Base-by-base conservation (phyloP, 306 rosid species). In the Lotus japonicus region DNA sequence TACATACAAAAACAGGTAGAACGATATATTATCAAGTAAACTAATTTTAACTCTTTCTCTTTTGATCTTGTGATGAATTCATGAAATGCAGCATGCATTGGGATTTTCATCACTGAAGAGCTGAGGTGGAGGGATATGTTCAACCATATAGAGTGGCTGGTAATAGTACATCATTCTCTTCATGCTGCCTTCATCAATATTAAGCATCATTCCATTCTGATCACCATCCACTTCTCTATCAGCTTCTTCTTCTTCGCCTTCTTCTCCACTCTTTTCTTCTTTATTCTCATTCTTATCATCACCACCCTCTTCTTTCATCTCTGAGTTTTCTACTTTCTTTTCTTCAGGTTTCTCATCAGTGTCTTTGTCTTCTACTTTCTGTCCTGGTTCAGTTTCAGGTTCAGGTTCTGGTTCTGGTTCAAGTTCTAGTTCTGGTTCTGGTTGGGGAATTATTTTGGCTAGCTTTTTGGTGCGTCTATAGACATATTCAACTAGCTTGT, bases 51-150 rank as follows among this genome's bases (percentile, higher is more conserved):
- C 7, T 6, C n/a, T n/a, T n/a, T n/a, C n/a, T n/a, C n/a, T n/a
- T n/a, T n/a, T n/a, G n/a, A n/a, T n/a, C n/a, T n/a, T 26, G 33
- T 26, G 33, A 31, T 31, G 7, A 31, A 7, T 75, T 75, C 56
- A 92, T 38, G 89, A 79, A 76, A 92, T 89, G 92, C 92, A 83
- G 52, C 96, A 92, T 39, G 98, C 98, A 72, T 89, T 92, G 0
- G 98, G 95, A 68, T 92, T 92, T 83, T 92, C 98, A 77, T 92
- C 96, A 42, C 96, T 92, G 73, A 89, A 89, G 5, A 92, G 82
- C 79, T 89, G 98, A 67, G 96, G 97, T 4, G 96, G 87, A 16
- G 98, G 95, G 61, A 88, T 83, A 67, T 73, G 73, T 80, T 92
- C 88, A 31, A 81, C 78, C 33, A 87, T 62, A 67, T 86, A 88